Evolutionary conservation across 2,329 filamentous ascomycete species (phyloP).

Genomic region (Didymella exigua): DNA sequence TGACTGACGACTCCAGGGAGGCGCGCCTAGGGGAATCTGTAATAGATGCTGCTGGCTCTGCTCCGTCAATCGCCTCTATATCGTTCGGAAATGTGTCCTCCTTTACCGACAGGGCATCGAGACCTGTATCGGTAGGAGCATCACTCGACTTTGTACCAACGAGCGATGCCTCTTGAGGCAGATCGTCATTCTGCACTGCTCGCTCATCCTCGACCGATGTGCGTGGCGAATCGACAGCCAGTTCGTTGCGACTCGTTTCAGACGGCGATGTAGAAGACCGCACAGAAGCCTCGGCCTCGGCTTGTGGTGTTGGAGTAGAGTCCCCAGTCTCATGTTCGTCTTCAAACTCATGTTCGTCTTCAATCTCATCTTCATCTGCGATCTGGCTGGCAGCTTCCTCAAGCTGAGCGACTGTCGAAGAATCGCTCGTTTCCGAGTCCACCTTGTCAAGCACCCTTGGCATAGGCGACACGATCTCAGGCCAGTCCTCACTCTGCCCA

Average conservation of each 20-base stretch:
- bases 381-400: slow-evolving; percentile 21
- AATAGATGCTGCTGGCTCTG: not conserved
- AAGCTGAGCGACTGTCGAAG: slow-evolving; percentile 33
- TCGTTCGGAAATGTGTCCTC: not conserved
- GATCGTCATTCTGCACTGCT: not conserved
- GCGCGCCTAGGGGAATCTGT: not conserved
- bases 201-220: slow-evolving; percentile 48
- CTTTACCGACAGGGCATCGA: not conserved
- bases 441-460: slow-evolving; percentile 21
- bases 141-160: not conserved
- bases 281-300: slow-evolving; percentile 42
- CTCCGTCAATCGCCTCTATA: not conserved
- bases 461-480: slow-evolving; percentile 15
- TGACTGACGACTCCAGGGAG: not conserved
- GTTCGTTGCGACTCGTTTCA: slow-evolving; percentile 42
- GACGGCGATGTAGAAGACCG: slow-evolving; percentile 45
- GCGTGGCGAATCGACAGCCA: slow-evolving; percentile 40
- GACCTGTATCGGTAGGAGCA: not conserved
- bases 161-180: not conserved
- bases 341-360: not conserved
- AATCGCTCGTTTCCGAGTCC: slow-evolving; percentile 40
- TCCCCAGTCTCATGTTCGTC: slow-evolving; percentile 20
- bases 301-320: slow-evolving; percentile 11
- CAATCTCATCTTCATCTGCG: slow-evolving; percentile 21
- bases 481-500: slow-evolving; percentile 12